phyloP scores from a whole-genome alignment of 768 basidiomycete species.

The Crucibulum laeve region DNA sequence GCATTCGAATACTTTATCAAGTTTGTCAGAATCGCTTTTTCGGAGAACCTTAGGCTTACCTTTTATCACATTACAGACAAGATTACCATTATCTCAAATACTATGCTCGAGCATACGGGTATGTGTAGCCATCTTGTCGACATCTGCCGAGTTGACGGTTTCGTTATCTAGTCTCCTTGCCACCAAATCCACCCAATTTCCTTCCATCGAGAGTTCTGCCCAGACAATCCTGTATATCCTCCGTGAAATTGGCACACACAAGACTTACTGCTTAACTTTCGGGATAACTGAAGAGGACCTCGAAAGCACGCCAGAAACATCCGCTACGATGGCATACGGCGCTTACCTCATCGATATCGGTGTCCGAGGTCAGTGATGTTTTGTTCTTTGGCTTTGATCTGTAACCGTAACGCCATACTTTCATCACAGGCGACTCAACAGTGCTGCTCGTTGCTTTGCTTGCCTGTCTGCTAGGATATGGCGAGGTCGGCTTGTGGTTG shows the following conservation, averaged over 20 bases:
- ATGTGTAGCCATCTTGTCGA: constrained; percentile 11
- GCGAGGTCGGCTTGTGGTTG: constrained; percentile 87
- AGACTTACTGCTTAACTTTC: constrained; percentile 64
- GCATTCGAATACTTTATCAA: constrained; percentile 83
- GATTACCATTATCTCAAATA: constrained; percentile 81
- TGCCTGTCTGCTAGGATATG: constrained; percentile 87
- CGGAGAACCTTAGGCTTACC: neutral
- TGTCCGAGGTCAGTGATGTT: constrained; percentile 44
- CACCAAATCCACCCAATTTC: constrained; percentile 68
- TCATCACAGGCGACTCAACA: constrained; percentile 65
- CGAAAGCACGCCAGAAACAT: constrained; percentile 55
- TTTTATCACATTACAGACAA: constrained; percentile 41
- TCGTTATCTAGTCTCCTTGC: constrained; percentile 55
- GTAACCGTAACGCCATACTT: neutral
- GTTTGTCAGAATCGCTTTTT: constrained; percentile 33
- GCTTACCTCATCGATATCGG: constrained; percentile 82
- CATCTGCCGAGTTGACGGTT: neutral
- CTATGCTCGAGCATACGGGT: constrained; percentile 82
- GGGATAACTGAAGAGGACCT: constrained; percentile 62
- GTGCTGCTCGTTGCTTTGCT: constrained; percentile 78
- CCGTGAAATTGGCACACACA: constrained; percentile 70
- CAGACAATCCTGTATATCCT: constrained; percentile 61
- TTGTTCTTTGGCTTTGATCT: neutral
- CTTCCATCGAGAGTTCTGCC: constrained; percentile 58
- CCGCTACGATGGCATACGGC: constrained; percentile 81